These are phyloP conservation scores for Yamadazyma insecticola DNA, from an alignment of 805 yeast species.

Conservation along the genomic window DNA sequence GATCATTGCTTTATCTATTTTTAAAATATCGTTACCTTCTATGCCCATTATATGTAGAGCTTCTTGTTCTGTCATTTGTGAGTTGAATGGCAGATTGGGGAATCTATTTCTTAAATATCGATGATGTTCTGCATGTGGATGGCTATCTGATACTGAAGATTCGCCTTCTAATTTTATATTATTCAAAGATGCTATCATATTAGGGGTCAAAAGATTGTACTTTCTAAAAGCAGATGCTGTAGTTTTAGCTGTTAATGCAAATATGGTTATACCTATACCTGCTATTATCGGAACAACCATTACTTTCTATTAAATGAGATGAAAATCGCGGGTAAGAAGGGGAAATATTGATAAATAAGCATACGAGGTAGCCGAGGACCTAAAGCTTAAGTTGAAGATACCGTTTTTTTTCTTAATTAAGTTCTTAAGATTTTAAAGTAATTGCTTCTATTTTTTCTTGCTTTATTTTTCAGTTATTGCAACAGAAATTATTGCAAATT, in stretches of 20 bases:
- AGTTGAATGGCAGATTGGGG: constrained; percentile 29
- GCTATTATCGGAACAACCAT: constrained; percentile 47
- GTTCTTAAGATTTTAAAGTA: too few relatives aligned
- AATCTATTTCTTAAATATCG: constrained; percentile 17
- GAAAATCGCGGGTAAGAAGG: too few relatives aligned
- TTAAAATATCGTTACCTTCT: constrained; percentile 35
- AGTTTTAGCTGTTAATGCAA: constrained; percentile 42
- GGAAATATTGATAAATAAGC: too few relatives aligned
- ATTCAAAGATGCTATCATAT: constrained; percentile 32
- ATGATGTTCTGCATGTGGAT: constrained; percentile 10
- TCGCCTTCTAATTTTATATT: constrained; percentile 17
- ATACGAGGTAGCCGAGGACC: too few relatives aligned
- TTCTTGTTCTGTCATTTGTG: constrained; percentile 40
- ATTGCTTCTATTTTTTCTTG: too few relatives aligned
- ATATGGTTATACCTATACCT: constrained; percentile 51
- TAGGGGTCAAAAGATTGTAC: constrained; percentile 26
- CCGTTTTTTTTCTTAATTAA: too few relatives aligned
- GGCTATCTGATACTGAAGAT: constrained; percentile 1
- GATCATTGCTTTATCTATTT: constrained; percentile 30
- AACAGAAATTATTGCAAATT: too few relatives aligned
- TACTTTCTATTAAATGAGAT: too few relatives aligned
- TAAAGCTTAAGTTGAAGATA: too few relatives aligned
- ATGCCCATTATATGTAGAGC: constrained; percentile 39
- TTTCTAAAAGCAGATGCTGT: constrained; percentile 26
- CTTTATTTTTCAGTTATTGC: too few relatives aligned